Evolutionary conservation across 192 early-diverging fungal species (phyloP).

Genomic region (Mortierella antarctica): DNA sequence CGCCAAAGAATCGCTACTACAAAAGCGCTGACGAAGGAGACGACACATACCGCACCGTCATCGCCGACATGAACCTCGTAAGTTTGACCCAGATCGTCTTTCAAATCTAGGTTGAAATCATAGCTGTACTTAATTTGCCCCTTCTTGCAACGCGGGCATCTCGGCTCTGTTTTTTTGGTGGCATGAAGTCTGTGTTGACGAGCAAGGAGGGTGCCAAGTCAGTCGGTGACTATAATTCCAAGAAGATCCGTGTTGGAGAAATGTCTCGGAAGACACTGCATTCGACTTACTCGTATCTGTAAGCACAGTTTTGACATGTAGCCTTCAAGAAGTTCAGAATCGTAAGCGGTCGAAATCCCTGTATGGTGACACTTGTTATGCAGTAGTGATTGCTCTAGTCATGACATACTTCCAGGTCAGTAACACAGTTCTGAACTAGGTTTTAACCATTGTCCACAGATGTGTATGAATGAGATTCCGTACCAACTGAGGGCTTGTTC

Average conservation of each 20-base stretch:
- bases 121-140: constrained; percentile 2
- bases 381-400: too few relatives aligned
- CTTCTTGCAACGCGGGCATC: neutral
- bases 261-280: neutral
- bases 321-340: constrained; percentile 20
- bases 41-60: constrained; percentile 15
- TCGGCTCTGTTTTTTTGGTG: neutral
- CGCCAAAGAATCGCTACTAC: too few relatives aligned
- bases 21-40: too few relatives aligned
- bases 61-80: constrained; percentile 21
- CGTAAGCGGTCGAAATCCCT: constrained; percentile 7
- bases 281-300: constrained; percentile 21
- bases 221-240: neutral
- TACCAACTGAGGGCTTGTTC: too few relatives aligned
- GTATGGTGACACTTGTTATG: too few relatives aligned
- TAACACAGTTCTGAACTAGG: too few relatives aligned
- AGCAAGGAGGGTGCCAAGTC: neutral
- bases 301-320: constrained; percentile 2
- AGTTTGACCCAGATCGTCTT: constrained; percentile 18
- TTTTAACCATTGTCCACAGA: too few relatives aligned
- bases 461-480: too few relatives aligned
- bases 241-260: neutral
- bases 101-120: constrained; percentile 15
- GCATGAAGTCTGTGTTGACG: neutral
- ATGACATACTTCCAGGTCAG: too few relatives aligned